A percentile compares a stretch with the other conserved stretches of the same genome.
Conservation (phyloP, 352 stramenopile species). For the Peronospora belbahrii region DNA sequence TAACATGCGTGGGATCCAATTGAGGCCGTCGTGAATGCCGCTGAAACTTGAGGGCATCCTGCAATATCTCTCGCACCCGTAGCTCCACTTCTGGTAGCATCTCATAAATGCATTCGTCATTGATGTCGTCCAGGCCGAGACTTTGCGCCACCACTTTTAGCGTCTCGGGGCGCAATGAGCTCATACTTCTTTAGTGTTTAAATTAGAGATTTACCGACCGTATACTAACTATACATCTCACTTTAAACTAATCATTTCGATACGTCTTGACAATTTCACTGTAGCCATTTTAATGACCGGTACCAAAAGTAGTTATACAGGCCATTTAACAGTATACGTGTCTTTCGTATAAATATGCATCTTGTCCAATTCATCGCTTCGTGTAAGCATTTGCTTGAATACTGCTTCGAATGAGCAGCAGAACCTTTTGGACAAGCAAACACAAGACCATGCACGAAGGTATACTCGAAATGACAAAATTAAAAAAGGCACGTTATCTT, state of each 20-base stretch:
- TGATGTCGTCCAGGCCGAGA: slow-evolving; percentile 63
- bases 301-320: too few relatives aligned
- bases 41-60: slow-evolving; percentile 84
- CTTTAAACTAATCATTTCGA: neutral
- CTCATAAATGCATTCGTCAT: slow-evolving; percentile 51
- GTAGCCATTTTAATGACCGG: neutral
- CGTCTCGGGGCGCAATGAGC: slow-evolving; percentile 58
- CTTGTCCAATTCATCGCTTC: too few relatives aligned
- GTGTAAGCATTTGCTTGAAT: too few relatives aligned
- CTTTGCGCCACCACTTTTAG: slow-evolving; percentile 68
- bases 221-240: neutral
- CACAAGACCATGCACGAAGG: too few relatives aligned
- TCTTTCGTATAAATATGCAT: too few relatives aligned
- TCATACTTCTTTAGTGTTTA: slow-evolving; percentile 33
- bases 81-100: slow-evolving; percentile 75
- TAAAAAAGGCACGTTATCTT: too few relatives aligned
- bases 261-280: neutral
- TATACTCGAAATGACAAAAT: too few relatives aligned
- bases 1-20: slow-evolving; percentile 60
- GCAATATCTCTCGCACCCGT: slow-evolving; percentile 70
- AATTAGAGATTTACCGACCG: too few relatives aligned
- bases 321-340: too few relatives aligned
- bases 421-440: too few relatives aligned
- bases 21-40: slow-evolving; percentile 51
- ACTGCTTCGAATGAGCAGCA: too few relatives aligned